phyloP scores from a whole-genome alignment of 2,329 filamentous ascomycete species.

The Fusarium xyrophilum region DNA sequence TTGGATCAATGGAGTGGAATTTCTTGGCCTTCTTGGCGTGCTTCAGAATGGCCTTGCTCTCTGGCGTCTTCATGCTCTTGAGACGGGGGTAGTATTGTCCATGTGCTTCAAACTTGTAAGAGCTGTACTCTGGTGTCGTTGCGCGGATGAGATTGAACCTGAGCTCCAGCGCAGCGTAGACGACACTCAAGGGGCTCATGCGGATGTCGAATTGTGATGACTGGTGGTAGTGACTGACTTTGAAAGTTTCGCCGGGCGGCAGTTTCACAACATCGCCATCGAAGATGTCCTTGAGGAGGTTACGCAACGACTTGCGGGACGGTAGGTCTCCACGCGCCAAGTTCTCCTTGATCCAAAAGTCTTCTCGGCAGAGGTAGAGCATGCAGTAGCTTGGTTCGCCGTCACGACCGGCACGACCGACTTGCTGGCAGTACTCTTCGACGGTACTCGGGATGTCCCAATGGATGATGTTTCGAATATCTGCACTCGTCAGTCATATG shows the following conservation, averaged over 20 bases:
- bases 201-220: conserved; percentile 61
- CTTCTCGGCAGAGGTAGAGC: conserved; percentile 63
- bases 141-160: conserved; percentile 63
- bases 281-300: conserved; percentile 61
- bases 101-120: conserved; percentile 58
- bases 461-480: conserved; percentile 63
- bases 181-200: conserved; percentile 55
- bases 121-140: conserved; percentile 63
- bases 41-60: conserved; percentile 53
- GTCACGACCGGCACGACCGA: conserved; percentile 63
- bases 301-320: conserved; percentile 55
- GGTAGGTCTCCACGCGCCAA: conserved; percentile 67
- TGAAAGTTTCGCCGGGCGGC: conserved; percentile 39
- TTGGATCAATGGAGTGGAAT: conserved; percentile 58
- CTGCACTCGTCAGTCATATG: conserved; percentile 31
- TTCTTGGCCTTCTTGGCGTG: conserved; percentile 51
- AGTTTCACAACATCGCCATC: conserved; percentile 38
- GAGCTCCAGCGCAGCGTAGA: conserved; percentile 68
- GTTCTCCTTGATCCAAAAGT: conserved; percentile 64
- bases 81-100: conserved; percentile 43
- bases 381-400: conserved; percentile 62
- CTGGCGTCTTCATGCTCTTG: conserved; percentile 48
- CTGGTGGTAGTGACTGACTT: conserved; percentile 54
- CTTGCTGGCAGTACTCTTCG: conserved; percentile 65
- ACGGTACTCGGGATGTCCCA: conserved; percentile 59